These are phyloP conservation scores for Micractinium sp. DNA, from an alignment of 139 green algal genomes.

Conservation along the genomic window DNA sequence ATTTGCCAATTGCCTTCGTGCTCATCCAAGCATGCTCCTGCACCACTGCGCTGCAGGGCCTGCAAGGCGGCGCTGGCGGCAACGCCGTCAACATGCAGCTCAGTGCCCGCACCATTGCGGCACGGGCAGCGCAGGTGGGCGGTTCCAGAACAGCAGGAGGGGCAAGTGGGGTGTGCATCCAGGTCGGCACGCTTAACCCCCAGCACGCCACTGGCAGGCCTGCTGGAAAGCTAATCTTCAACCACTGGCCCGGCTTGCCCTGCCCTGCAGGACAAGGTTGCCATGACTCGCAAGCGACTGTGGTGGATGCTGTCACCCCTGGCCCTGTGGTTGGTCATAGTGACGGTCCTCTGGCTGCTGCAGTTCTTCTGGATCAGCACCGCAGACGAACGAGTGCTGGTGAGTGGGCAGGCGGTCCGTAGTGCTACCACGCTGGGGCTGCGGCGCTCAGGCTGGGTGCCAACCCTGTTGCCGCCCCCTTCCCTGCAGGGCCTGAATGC, in stretches of 20 bases:
- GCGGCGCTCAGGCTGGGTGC: too few species aligned
- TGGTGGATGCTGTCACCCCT: neutral
- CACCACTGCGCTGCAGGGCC: neutral
- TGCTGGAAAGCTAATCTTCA: neutral
- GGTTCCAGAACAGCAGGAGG: neutral
- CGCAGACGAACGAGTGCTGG: neutral
- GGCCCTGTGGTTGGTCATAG: neutral
- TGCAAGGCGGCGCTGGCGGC: neutral
- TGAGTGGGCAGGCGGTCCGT: neutral
- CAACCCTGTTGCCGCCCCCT: neutral
- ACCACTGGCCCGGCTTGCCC: neutral
- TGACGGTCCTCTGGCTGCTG: neutral
- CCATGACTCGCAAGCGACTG: neutral
- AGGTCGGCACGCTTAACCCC: too few species aligned
- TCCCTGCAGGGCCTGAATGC: neutral
- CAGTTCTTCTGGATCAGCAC: neutral
- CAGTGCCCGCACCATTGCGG: neutral
- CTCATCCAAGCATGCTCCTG: neutral
- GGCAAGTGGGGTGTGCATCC: neutral
- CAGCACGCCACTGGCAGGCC: too few species aligned
- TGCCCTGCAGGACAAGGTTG: slow-evolving; percentile 5
- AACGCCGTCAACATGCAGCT: slow-evolving; percentile 12
- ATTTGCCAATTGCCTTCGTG: neutral
- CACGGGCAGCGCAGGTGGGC: neutral
- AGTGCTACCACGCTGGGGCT: too few species aligned